These are phyloP conservation scores for Sporothrix pallida DNA, from an alignment of 2,329 filamentous ascomycete species.

Conservation along the genomic window DNA sequence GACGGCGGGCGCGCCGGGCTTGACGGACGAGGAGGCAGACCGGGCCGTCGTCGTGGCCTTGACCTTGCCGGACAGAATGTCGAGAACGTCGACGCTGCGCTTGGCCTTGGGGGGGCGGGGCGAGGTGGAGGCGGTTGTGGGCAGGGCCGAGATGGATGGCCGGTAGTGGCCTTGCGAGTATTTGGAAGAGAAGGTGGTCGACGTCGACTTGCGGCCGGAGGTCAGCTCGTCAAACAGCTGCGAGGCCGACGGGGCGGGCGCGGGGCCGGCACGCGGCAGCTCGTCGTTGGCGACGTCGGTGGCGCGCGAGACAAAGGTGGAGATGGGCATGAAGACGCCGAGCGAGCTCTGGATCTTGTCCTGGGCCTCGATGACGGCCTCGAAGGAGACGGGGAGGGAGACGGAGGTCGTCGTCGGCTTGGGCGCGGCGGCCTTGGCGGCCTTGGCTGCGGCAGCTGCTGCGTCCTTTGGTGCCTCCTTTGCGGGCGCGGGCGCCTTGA, in stretches of 20 bases:
- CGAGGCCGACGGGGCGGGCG: slow-evolving; percentile 70
- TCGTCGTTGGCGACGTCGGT: slow-evolving; percentile 86
- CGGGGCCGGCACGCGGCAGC: slow-evolving; percentile 68
- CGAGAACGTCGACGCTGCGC: slow-evolving; percentile 71
- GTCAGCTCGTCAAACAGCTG: slow-evolving; percentile 89
- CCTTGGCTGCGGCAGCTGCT: slow-evolving; percentile 43
- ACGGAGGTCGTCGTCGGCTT: slow-evolving; percentile 60
- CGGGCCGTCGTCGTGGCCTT: slow-evolving; percentile 31
- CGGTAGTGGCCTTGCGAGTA: slow-evolving; percentile 68
- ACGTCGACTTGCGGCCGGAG: slow-evolving; percentile 46
- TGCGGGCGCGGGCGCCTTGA: slow-evolving; percentile 50
- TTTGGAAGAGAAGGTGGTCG: slow-evolving; percentile 50
- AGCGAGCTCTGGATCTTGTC: slow-evolving; percentile 77
- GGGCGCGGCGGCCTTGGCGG: slow-evolving; percentile 35
- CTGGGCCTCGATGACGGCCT: slow-evolving; percentile 79
- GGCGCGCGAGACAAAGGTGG: slow-evolving; percentile 84
- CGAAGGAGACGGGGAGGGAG: slow-evolving; percentile 77
- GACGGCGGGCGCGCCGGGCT: slow-evolving; percentile 51
- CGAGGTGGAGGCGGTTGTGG: slow-evolving; percentile 50
- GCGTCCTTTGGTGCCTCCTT: slow-evolving; percentile 49
- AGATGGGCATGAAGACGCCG: slow-evolving; percentile 80
- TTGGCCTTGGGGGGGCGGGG: slow-evolving; percentile 24
- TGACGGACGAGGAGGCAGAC: slow-evolving; percentile 18
- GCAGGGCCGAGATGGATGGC: slow-evolving; percentile 71
- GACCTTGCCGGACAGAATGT: slow-evolving; percentile 57